Evolutionary conservation across 768 basidiomycete genomes (phyloP).

Genomic region (Tulasnella sp.): DNA sequence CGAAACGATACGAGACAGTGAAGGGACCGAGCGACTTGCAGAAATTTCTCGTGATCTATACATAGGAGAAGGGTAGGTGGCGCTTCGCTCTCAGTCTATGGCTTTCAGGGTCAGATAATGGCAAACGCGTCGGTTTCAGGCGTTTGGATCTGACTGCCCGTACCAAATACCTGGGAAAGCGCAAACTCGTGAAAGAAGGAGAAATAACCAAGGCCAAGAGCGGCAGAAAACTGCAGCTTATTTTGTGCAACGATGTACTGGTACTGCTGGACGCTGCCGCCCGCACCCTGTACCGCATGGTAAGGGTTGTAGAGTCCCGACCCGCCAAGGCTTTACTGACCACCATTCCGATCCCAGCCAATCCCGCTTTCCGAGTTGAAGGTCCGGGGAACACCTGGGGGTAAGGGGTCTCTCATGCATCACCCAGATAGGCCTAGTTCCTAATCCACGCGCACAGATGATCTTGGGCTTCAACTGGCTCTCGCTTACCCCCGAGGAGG

Average conservation of each 20-base stretch:
- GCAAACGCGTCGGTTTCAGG: constrained; percentile 36
- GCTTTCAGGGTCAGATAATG: neutral
- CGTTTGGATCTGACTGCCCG: constrained; percentile 87
- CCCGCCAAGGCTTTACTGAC: neutral
- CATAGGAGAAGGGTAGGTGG: constrained; percentile 75
- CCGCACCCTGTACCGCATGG: constrained; percentile 77
- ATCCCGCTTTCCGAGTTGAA: constrained; percentile 34
- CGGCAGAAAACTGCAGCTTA: constrained; percentile 65
- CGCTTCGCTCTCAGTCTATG: neutral
- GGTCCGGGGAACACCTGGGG: constrained; percentile 23
- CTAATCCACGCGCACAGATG: constrained; percentile 45
- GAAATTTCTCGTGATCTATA: constrained; percentile 74
- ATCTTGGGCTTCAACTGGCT: constrained; percentile 60
- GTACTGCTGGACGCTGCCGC: constrained; percentile 73
- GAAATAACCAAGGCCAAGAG: constrained; percentile 76
- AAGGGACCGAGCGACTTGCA: constrained; percentile 70
- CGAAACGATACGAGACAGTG: constrained; percentile 79
- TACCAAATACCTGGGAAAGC: constrained; percentile 77
- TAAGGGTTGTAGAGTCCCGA: constrained; percentile 39
- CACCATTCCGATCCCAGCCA: constrained; percentile 28
- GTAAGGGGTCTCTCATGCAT: neutral
- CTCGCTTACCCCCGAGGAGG: constrained; percentile 71
- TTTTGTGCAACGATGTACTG: constrained; percentile 86
- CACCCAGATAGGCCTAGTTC: neutral
- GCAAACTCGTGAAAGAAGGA: constrained; percentile 77